A percentile compares a stretch with the other conserved stretches of the same genome.
Evolutionary conservation across 2,329 filamentous ascomycete genomes (phyloP).

Genomic region (Leptodontidium sp.): DNA sequence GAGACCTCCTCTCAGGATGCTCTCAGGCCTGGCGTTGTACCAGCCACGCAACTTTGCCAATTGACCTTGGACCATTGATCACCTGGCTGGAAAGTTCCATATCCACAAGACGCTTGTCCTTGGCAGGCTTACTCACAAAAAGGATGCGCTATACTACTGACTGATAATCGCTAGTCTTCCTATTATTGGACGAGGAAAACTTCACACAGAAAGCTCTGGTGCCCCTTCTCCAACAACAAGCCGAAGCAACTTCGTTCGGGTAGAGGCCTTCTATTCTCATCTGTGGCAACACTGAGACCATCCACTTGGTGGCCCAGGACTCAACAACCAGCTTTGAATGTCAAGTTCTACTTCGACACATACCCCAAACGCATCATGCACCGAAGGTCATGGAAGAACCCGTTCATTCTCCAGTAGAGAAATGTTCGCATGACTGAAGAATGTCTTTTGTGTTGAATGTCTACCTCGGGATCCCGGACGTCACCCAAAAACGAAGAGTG

Average conservation of each 20-base stretch:
- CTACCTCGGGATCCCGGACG: not conserved
- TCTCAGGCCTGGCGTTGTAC: not conserved
- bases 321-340: not conserved
- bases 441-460: not conserved
- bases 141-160: not conserved
- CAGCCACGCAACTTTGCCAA: not conserved
- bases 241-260: not conserved
- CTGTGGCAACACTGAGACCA: not conserved
- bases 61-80: not conserved
- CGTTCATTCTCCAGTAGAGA: not conserved
- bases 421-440: not conserved
- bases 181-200: not conserved
- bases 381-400: not conserved
- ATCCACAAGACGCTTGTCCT: not conserved
- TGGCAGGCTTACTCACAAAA: not conserved
- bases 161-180: not conserved
- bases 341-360: not conserved
- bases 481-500: not conserved
- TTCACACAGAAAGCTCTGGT: not conserved
- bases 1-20: not conserved
- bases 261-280: not conserved
- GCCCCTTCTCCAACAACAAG: not conserved
- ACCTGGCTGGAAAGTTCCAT: not conserved
- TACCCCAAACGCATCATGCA: not conserved
- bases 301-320: not conserved